Conservation (phyloP, 495 filamentous ascomycete species). For the Lasiosphaeria ovina region DNA sequence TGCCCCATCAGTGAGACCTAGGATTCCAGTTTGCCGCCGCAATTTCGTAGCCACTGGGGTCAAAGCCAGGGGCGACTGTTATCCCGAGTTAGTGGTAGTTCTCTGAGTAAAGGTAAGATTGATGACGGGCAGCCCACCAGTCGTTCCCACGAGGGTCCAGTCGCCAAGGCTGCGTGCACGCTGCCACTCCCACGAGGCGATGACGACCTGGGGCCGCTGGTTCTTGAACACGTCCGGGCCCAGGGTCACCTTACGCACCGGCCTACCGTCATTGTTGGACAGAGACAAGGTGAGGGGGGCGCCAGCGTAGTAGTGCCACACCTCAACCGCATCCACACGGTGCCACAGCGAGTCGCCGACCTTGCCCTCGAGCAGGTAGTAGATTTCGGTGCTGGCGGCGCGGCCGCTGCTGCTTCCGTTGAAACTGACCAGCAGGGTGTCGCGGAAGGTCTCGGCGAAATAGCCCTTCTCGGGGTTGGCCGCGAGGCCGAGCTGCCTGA, state of each 20-base stretch:
- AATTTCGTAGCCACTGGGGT: slow-evolving; percentile 7
- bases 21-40: slow-evolving; percentile 2
- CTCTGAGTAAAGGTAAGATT: background rate
- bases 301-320: slow-evolving; percentile 53
- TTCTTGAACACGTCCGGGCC: slow-evolving; percentile 40
- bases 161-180: slow-evolving; percentile 38
- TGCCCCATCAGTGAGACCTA: background rate
- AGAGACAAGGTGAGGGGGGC: slow-evolving; percentile 44
- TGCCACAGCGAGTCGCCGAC: slow-evolving; percentile 45
- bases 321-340: slow-evolving; percentile 45
- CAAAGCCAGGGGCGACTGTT: slow-evolving; percentile 4
- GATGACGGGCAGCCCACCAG: slow-evolving; percentile 26
- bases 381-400: slow-evolving; percentile 48
- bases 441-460: slow-evolving; percentile 47
- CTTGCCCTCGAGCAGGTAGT: slow-evolving; percentile 47
- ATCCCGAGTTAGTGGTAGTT: background rate
- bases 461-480: slow-evolving; percentile 49
- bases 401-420: slow-evolving; percentile 28
- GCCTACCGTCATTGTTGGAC: slow-evolving; percentile 33
- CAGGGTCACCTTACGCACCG: slow-evolving; percentile 29
- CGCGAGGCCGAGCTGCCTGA: slow-evolving; percentile 37
- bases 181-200: slow-evolving; percentile 43
- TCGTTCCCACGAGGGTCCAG: slow-evolving; percentile 50
- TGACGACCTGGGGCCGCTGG: slow-evolving; percentile 42
- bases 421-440: slow-evolving; percentile 19